phyloP scores from a whole-genome alignment of 2,329 filamentous ascomycete genomes.

The Ophiosphaerella korrae region DNA sequence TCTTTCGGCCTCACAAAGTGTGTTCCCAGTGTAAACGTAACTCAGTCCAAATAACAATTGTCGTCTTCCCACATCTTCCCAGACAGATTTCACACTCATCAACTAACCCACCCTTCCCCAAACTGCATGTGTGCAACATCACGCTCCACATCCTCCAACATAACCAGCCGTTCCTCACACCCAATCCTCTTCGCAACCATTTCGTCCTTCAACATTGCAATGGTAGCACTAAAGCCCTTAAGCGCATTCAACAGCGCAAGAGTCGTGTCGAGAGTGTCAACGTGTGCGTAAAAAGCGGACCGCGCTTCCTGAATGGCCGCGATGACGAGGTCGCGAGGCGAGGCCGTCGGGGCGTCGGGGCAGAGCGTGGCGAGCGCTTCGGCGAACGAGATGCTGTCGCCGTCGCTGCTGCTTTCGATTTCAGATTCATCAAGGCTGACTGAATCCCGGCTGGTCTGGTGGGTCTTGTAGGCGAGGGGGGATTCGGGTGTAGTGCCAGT shows the following conservation, averaged over 20 bases:
- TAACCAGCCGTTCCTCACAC: constrained; percentile 14
- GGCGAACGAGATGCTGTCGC: neutral
- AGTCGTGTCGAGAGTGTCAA: constrained; percentile 17
- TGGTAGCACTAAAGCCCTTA: constrained; percentile 17
- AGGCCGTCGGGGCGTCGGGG: constrained; percentile 5
- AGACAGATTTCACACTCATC: no score
- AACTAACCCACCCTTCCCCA: neutral
- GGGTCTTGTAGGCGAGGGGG: neutral
- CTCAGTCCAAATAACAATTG: no score
- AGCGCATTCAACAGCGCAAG: constrained; percentile 18
- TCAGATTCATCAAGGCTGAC: constrained; percentile 2
- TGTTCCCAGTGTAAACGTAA: no score
- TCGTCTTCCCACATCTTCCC: no score
- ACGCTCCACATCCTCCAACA: constrained; percentile 12
- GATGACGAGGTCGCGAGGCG: constrained; percentile 11
- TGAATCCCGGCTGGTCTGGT: constrained; percentile 1
- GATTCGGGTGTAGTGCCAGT: neutral
- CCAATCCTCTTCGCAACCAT: constrained; percentile 11
- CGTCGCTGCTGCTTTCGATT: neutral
- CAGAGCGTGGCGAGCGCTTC: constrained; percentile 1
- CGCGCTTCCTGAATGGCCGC: constrained; percentile 16
- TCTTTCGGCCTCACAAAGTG: no score
- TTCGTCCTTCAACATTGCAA: constrained; percentile 12
- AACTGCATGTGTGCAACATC: neutral
- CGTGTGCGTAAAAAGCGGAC: constrained; percentile 1